Evolutionary conservation across 1,284 basidiomycete species (phyloP).

Genomic region (Rhodofomes roseus): DNA sequence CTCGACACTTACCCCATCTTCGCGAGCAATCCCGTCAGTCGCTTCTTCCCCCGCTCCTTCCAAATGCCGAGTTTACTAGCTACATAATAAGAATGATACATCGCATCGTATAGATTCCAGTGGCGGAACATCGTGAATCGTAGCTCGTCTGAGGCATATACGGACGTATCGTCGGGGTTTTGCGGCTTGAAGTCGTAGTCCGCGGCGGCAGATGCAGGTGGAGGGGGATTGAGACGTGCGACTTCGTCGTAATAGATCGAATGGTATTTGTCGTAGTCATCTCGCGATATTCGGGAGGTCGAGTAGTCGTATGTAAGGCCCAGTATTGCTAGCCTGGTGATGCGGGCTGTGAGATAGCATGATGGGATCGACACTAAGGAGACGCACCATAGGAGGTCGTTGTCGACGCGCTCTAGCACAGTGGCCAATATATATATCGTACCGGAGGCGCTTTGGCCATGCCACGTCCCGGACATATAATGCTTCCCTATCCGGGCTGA

Average conservation of each 20-base stretch:
- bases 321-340: conserved; percentile 83
- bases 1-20: conserved; percentile 88
- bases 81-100: conserved; percentile 97
- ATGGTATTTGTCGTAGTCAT: conserved; percentile 82
- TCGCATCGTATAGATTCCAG: conserved; percentile 97
- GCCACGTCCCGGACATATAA: conserved; percentile 82
- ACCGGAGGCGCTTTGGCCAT: conserved; percentile 87
- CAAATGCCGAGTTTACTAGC: conserved; percentile 94
- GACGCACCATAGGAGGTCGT: conserved; percentile 86
- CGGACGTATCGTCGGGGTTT: conserved; percentile 76
- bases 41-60: conserved; percentile 90
- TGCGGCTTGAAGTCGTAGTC: conserved; percentile 47
- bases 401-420: conserved; percentile 85
- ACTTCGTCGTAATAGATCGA: conserved; percentile 85
- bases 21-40: conserved; percentile 87
- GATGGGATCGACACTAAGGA: background rate
- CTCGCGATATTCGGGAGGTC: conserved; percentile 83
- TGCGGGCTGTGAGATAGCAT: background rate
- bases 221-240: conserved; percentile 75
- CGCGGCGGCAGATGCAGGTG: conserved; percentile 32
- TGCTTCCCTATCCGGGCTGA: conserved; percentile 72
- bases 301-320: conserved; percentile 93
- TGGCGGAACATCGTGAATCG: conserved; percentile 95
- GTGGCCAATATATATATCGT: conserved; percentile 91
- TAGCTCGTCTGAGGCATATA: conserved; percentile 82